Evolutionary conservation across 768 basidiomycete species (phyloP).

Genomic region (Russula earlei): DNA sequence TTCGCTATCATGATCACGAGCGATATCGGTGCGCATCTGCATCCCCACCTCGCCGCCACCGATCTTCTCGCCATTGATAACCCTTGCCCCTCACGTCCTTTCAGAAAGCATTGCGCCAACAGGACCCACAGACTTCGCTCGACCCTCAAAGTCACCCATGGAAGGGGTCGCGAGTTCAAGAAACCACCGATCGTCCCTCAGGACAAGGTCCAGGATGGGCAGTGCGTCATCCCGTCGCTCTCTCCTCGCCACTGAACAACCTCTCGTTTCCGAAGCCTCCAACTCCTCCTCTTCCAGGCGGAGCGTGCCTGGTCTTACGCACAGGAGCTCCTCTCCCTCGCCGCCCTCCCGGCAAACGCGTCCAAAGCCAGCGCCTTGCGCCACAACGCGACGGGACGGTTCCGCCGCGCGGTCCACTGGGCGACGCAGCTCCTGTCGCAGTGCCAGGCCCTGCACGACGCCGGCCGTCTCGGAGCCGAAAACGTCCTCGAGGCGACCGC

Average conservation of each 20-base stretch:
- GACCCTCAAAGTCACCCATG: slow-evolving; percentile 75
- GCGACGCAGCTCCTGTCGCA: slow-evolving; percentile 67
- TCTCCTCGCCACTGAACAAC: slow-evolving; percentile 10
- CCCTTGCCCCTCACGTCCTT: neutral
- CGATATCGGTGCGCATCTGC: slow-evolving; percentile 59
- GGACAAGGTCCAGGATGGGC: slow-evolving; percentile 72
- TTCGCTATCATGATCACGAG: slow-evolving; percentile 81
- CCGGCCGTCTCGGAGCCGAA: slow-evolving; percentile 43
- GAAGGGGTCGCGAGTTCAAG: slow-evolving; percentile 86
- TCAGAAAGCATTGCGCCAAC: slow-evolving; percentile 85
- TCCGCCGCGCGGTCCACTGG: slow-evolving; percentile 73
- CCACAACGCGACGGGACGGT: slow-evolving; percentile 68
- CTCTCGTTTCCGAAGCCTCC: slow-evolving; percentile 40
- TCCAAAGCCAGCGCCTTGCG: slow-evolving; percentile 46
- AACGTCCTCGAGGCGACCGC: slow-evolving; percentile 60
- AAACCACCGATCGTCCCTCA: slow-evolving; percentile 57
- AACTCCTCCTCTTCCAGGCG: slow-evolving; percentile 79
- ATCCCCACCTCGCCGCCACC: neutral
- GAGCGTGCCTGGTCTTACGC: slow-evolving; percentile 91
- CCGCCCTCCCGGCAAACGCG: slow-evolving; percentile 33
- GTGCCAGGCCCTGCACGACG: slow-evolving; percentile 52
- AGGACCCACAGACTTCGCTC: slow-evolving; percentile 83
- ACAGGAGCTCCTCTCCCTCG: slow-evolving; percentile 55
- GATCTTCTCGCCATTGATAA: neutral
- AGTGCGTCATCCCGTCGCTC: slow-evolving; percentile 42